These are phyloP conservation scores for Fusarium pseudograminearum DNA, from an alignment of 2,329 filamentous ascomycete species.

Conservation along the genomic window DNA sequence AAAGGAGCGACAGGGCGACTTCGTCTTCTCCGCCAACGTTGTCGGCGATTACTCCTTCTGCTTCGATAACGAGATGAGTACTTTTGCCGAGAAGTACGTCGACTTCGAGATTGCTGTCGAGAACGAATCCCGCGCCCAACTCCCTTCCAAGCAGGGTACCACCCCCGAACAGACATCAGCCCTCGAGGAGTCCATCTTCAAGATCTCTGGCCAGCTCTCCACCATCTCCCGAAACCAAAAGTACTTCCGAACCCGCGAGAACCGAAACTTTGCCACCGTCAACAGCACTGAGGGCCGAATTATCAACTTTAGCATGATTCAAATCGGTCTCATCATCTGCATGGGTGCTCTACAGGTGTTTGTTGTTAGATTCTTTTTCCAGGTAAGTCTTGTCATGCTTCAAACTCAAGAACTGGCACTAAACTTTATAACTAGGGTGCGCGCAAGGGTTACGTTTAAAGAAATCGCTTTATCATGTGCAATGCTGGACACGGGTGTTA, in stretches of 20 bases:
- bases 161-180: conserved; percentile 88
- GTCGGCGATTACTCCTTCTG: conserved; percentile 94
- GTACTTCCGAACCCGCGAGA: conserved; percentile 98
- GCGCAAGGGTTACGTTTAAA: conserved; percentile 76
- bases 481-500: conserved; percentile 46
- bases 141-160: conserved; percentile 90
- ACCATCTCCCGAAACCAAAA: conserved; percentile 98
- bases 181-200: conserved; percentile 94
- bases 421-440: conserved; percentile 63
- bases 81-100: conserved; percentile 95
- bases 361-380: conserved; percentile 98
- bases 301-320: conserved; percentile 96
- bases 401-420: neutral
- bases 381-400: conserved; percentile 63
- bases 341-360: conserved; percentile 99
- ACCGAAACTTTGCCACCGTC: conserved; percentile 98
- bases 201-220: conserved; percentile 90
- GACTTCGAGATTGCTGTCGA: conserved; percentile 99
- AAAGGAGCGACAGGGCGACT: conserved; percentile 96
- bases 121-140: conserved; percentile 83
- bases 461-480: conserved; percentile 37
- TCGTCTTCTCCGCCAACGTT: conserved; percentile 93
- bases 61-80: conserved; percentile 99
- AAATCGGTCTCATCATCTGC: conserved; percentile 88
- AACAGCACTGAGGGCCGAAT: conserved; percentile 95